These are phyloP conservation scores for Kandelia obovata DNA, from an alignment of 345 rosid species.

Conservation along the genomic window DNA sequence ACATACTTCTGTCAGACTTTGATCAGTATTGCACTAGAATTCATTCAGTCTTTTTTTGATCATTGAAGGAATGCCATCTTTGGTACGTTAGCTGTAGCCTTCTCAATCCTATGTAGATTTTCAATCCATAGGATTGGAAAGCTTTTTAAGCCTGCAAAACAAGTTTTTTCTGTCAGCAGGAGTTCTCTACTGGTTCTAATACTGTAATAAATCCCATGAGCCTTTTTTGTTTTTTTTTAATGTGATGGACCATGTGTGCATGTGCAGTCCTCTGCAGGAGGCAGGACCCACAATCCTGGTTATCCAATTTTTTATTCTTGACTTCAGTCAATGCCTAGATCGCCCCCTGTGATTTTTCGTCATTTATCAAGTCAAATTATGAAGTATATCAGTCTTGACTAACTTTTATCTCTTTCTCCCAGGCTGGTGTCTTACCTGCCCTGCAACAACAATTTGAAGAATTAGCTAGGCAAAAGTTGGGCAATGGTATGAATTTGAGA, in stretches of 20 bases:
- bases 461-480: slow-evolving; percentile 45
- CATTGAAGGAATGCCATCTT: no score
- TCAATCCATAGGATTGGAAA: no score
- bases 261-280: neutral
- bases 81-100: no score
- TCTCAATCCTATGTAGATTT: no score
- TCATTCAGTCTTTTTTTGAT: no score
- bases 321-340: slow-evolving; percentile 1
- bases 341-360: neutral
- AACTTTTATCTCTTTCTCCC: slow-evolving; percentile 5
- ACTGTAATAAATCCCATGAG: no score
- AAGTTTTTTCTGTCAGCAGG: no score
- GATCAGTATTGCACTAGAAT: no score
- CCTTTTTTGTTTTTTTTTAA: no score
- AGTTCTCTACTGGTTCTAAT: no score
- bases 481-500: slow-evolving; percentile 22
- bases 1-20: no score
- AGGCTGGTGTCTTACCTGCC: slow-evolving; percentile 75
- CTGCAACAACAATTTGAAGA: slow-evolving; percentile 76
- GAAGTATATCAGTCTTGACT: neutral
- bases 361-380: neutral
- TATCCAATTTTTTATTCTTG: slow-evolving; percentile 1
- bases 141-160: no score
- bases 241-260: neutral
- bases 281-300: neutral